Conservation (phyloP, 169 alveolate genomes). For the Cryptosporidium sp. region DNA sequence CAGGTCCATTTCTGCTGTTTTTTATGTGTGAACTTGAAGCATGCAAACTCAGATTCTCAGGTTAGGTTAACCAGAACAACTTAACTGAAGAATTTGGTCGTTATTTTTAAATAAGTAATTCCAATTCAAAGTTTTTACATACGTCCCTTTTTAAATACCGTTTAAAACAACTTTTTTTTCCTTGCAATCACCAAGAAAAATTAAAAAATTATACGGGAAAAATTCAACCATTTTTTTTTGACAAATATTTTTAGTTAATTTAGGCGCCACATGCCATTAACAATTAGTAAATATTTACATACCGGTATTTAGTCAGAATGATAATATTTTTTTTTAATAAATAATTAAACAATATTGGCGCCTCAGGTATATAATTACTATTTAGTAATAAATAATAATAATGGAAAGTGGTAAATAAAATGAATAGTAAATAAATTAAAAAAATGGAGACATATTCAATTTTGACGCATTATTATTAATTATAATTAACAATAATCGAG, state of each 20-base stretch:
- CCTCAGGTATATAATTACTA: constrained; percentile 1
- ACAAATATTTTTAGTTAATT: neutral
- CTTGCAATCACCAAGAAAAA: no score
- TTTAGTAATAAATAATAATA: neutral
- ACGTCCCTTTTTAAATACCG: neutral
- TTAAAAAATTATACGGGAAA: no score
- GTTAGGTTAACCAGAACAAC: neutral
- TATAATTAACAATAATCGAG: constrained; percentile 18
- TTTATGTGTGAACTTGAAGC: neutral
- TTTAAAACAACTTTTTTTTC: no score
- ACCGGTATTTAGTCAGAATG: constrained; percentile 5
- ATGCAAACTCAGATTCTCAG: neutral
- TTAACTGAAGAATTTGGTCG: neutral
- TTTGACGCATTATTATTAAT: constrained; percentile 22
- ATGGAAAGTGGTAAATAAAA: neutral
- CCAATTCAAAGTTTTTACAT: neutral
- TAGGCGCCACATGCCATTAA: neutral
- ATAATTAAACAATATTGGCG: constrained; percentile 1
- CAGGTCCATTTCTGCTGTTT: constrained; percentile 14
- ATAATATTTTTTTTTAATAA: neutral
- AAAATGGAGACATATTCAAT: constrained; percentile 28
- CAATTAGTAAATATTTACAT: constrained; percentile 4
- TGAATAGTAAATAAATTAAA: neutral
- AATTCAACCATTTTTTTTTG: neutral
- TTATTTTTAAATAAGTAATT: no score